Evolutionary conservation across 495 filamentous ascomycete species (phyloP).

Genomic region (Penicillium cataractarum): DNA sequence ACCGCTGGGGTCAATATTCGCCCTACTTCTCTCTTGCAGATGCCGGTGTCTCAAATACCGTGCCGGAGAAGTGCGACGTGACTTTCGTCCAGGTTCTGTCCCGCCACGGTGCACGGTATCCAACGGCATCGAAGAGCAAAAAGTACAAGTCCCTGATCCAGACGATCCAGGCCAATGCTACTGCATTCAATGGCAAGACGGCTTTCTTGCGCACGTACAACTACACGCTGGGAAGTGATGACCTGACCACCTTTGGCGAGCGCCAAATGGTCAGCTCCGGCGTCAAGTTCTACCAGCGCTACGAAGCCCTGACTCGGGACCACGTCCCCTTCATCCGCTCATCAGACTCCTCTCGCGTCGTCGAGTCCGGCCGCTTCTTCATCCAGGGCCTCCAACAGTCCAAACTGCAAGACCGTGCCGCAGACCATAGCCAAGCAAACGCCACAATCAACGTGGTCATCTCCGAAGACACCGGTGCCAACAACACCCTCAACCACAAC

Average conservation of each 20-base stretch:
- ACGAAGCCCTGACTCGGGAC: conserved; percentile 57
- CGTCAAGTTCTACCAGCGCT: conserved; percentile 70
- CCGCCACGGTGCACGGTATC: conserved; percentile 82
- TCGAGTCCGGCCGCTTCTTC: conserved; percentile 73
- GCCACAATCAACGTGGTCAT: conserved; percentile 66
- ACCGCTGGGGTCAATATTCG: conserved; percentile 85
- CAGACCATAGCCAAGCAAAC: conserved; percentile 37
- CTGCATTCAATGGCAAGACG: conserved; percentile 57
- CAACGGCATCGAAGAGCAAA: conserved; percentile 64
- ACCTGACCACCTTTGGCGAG: conserved; percentile 73
- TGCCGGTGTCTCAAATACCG: conserved; percentile 54
- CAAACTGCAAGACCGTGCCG: conserved; percentile 46
- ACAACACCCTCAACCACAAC: conserved; percentile 78
- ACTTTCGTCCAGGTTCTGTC: conserved; percentile 80
- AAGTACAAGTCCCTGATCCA: conserved; percentile 59
- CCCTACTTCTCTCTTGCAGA: conserved; percentile 69
- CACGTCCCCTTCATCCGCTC: conserved; percentile 71
- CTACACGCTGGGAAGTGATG: conserved; percentile 74
- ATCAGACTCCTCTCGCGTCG: conserved; percentile 69
- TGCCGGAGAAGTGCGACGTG: conserved; percentile 67
- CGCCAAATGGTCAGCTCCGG: conserved; percentile 77
- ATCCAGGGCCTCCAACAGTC: conserved; percentile 69
- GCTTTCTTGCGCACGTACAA: conserved; percentile 69
- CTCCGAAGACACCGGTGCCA: conserved; percentile 60
- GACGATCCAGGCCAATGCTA: conserved; percentile 61